A percentile compares a stretch with the other conserved stretches of the same genome.
Evolutionary conservation across 2,329 filamentous ascomycete species (phyloP).

Genomic region (Ceratocystiopsis minuta): DNA sequence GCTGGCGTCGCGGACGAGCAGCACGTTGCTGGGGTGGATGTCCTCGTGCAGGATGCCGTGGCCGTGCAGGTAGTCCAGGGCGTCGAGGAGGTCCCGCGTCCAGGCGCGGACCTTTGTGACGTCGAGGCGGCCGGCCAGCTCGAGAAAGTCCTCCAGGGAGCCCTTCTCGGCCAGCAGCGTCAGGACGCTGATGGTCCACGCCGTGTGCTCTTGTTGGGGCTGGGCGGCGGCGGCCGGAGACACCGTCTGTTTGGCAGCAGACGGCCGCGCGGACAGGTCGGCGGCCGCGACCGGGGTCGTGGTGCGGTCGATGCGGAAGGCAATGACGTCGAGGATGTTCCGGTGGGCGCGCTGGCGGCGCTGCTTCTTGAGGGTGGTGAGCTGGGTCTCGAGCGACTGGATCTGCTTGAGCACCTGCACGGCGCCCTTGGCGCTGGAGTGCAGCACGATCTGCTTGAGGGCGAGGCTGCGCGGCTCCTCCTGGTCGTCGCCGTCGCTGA

Average conservation of each 20-base stretch:
- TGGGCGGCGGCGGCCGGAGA: slow-evolving; percentile 6
- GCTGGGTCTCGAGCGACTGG: slow-evolving; percentile 54
- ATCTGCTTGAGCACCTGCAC: slow-evolving; percentile 57
- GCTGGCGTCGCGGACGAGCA: slow-evolving; percentile 51
- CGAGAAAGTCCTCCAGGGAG: slow-evolving; percentile 64
- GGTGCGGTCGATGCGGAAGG: slow-evolving; percentile 55
- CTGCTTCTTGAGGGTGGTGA: slow-evolving; percentile 59
- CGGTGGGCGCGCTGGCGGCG: slow-evolving; percentile 62
- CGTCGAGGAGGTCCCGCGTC: slow-evolving; percentile 84
- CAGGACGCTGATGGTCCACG: slow-evolving; percentile 59
- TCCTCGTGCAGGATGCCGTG: slow-evolving; percentile 70
- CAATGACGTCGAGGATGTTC: slow-evolving; percentile 62
- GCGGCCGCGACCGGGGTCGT: neutral
- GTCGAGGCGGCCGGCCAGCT: slow-evolving; percentile 57
- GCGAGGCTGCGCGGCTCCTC: slow-evolving; percentile 46
- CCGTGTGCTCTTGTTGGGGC: slow-evolving; percentile 20
- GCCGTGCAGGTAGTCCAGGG: slow-evolving; percentile 70
- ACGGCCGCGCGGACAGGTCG: neutral
- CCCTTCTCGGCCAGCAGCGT: slow-evolving; percentile 66
- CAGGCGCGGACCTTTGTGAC: slow-evolving; percentile 66
- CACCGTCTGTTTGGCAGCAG: neutral
- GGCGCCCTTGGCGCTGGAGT: slow-evolving; percentile 36
- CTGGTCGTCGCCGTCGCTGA: slow-evolving; percentile 14
- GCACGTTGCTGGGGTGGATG: slow-evolving; percentile 62
- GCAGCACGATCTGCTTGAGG: slow-evolving; percentile 51